Evolutionary conservation across 495 filamentous ascomycete genomes (phyloP), one percentile per base, ranked within the genome.

Genomic region (Astrothelium subdiscretum): DNA sequence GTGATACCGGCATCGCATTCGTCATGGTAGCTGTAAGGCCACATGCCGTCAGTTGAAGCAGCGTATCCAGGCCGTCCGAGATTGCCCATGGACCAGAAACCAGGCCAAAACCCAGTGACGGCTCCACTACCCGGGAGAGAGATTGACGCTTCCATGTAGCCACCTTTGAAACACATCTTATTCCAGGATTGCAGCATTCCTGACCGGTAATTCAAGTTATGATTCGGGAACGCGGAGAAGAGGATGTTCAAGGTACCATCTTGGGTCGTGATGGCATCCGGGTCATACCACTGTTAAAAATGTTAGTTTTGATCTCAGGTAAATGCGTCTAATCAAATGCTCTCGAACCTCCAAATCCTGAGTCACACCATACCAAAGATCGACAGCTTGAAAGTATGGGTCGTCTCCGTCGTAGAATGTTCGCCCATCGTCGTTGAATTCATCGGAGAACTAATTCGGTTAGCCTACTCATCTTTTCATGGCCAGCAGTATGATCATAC

Each of bases 111-210:
- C 22, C 88, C 87, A 31, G 83, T 75, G 29, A 81, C 78, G 44
- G 89, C 83, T 5, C 87, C 88, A 32, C 78, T 69, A 22, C 88
- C 88, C 4, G 88, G 88, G 10, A 91, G 76, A 0, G 88, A 92
- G 32, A 88, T 81, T 66, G 85, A 88, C 13, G 87, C 88, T 74
- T 91, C 87, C n/a, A 91, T 71, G 42, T 85, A 78, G 15, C 88
- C 88, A 20, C 88, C 88, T 58, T 85, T 88, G 72, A 90, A 88
- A 70, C 88, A 90, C 48, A 90, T 64, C 68, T 90, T 83, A 71
- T 91, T 91, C 88, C 88, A 91, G 29, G 83, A 88, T 64, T 91
- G 87, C 10, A 91, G 64, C 88, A 91, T 91, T n/a, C 85, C 88
- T 18, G 88, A 91, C 35, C 87, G 80, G 67, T 86, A 91, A 62